Evolutionary conservation across 2,329 filamentous ascomycete genomes (phyloP).

Genomic region (Karstenula rhodostoma): DNA sequence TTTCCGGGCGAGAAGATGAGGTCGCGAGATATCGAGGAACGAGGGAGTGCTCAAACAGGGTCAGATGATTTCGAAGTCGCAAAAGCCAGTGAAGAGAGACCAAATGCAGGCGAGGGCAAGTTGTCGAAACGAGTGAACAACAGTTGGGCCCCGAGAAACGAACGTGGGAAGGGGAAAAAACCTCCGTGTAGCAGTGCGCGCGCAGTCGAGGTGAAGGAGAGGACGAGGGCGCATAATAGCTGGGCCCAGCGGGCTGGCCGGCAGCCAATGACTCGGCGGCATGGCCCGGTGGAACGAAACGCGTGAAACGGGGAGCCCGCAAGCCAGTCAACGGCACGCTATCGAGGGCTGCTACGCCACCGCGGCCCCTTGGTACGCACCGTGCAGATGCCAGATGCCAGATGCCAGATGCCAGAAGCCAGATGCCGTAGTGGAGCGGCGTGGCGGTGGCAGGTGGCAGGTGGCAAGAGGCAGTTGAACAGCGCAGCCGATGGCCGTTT

Average conservation of each 20-base stretch:
- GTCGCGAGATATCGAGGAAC: constrained; percentile 15
- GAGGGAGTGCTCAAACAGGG: constrained; percentile 15
- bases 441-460: background rate
- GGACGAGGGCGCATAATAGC: constrained; percentile 39
- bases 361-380: background rate
- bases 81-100: constrained; percentile 22
- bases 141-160: constrained; percentile 36
- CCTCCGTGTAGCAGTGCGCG: constrained; percentile 23
- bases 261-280: constrained; percentile 14
- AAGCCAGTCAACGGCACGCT: background rate
- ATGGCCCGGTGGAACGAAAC: constrained; percentile 17
- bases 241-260: constrained; percentile 7
- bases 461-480: too few species aligned
- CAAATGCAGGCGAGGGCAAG: constrained; percentile 21
- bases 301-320: constrained; percentile 13
- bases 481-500: constrained; percentile 2
- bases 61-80: constrained; percentile 15
- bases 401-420: too few species aligned
- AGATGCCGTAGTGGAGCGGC: background rate
- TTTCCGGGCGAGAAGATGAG: background rate
- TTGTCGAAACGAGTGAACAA: constrained; percentile 47
- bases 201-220: constrained; percentile 29
- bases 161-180: constrained; percentile 31
- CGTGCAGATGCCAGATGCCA: background rate
- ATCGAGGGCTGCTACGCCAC: constrained; percentile 9